Percentiles rank a stretch among this genome's conserved stretches.
These are phyloP conservation scores for Scheffersomyces spartinae DNA, from an alignment of 805 yeast species.

Conservation along the genomic window DNA sequence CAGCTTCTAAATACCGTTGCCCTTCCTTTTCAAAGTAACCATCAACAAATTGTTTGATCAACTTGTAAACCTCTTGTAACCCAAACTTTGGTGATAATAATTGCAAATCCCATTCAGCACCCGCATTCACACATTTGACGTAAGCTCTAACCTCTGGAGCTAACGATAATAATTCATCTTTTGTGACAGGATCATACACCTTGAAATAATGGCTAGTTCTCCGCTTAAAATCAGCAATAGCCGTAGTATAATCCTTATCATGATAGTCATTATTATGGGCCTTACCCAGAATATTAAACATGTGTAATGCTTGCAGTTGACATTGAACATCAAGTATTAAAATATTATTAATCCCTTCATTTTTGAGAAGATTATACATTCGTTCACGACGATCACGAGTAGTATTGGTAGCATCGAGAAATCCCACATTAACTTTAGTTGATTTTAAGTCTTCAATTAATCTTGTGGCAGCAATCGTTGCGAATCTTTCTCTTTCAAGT, in stretches of 20 bases:
- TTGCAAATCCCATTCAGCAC: constrained; percentile 11
- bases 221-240: constrained; percentile 24
- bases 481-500: constrained; percentile 22
- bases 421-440: constrained; percentile 20
- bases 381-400: constrained; percentile 20
- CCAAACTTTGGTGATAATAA: constrained; percentile 3
- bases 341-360: constrained; percentile 10
- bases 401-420: constrained; percentile 33
- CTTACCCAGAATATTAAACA: constrained; percentile 27
- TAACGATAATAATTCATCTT: constrained; percentile 12
- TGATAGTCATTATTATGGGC: constrained; percentile 27
- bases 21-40: constrained; percentile 13
- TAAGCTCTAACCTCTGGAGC: constrained; percentile 9
- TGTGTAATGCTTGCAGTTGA: constrained; percentile 13
- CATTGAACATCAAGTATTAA: constrained; percentile 27
- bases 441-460: constrained; percentile 17
- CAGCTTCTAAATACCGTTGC: constrained; percentile 14
- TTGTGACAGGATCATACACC: constrained; percentile 18
- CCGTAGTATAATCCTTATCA: constrained; percentile 15
- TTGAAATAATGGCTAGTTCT: constrained; percentile 23
- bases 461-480: constrained; percentile 19
- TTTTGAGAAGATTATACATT: constrained; percentile 15
- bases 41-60: constrained; percentile 6
- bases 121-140: constrained; percentile 15
- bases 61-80: constrained; percentile 2